Evolutionary conservation across 2,329 filamentous ascomycete genomes (phyloP).

Genomic region (Clarireedia monteithiana): DNA sequence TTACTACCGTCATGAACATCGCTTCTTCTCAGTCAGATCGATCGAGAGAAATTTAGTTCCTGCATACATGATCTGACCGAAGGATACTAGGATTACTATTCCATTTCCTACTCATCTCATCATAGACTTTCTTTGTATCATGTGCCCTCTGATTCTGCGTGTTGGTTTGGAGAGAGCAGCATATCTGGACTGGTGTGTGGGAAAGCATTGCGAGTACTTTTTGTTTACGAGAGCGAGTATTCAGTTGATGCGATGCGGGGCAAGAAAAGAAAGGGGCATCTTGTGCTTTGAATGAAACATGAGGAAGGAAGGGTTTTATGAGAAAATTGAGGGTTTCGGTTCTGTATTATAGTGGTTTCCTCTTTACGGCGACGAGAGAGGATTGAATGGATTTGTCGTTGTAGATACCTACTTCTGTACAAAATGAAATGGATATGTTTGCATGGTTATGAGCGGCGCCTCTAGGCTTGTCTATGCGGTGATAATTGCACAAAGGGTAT

Average conservation of each 20-base stretch:
- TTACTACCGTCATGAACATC: slow-evolving; percentile 19
- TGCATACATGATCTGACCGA: background rate
- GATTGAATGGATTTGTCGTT: slow-evolving; percentile 5
- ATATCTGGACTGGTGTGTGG: slow-evolving; percentile 5
- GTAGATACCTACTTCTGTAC: slow-evolving; percentile 16
- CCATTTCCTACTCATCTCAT: background rate
- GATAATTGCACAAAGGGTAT: background rate
- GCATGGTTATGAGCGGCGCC: background rate
- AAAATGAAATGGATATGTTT: slow-evolving; percentile 10
- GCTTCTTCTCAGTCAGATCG: slow-evolving; percentile 10
- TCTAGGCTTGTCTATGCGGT: no score
- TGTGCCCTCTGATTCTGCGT: background rate
- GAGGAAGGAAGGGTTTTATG: background rate
- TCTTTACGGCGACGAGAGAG: slow-evolving; percentile 1
- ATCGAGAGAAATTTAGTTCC: background rate
- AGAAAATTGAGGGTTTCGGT: background rate
- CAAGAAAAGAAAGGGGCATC: background rate
- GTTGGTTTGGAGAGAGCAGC: background rate
- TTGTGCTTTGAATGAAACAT: background rate
- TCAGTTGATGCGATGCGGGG: background rate
- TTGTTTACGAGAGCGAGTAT: slow-evolving; percentile 2
- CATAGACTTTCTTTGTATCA: slow-evolving; percentile 12
- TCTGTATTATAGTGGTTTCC: slow-evolving; percentile 13
- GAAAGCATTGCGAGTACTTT: slow-evolving; percentile 2
- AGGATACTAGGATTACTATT: background rate